phyloP scores from a whole-genome alignment of 1,284 basidiomycete genomes.

The Golubevia pallescens region DNA sequence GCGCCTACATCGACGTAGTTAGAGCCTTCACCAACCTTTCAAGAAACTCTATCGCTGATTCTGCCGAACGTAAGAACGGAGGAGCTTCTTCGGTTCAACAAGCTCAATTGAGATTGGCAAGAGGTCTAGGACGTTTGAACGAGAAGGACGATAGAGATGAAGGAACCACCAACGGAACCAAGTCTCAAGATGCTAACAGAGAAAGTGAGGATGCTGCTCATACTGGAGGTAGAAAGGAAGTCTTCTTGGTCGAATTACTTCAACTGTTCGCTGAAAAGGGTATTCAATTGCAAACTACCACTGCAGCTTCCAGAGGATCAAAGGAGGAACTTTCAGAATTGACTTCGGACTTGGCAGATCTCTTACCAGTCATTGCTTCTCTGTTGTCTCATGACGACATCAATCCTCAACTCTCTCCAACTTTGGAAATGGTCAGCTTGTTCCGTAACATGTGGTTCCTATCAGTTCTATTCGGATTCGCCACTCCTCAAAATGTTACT shows the following conservation, averaged over 20 bases:
- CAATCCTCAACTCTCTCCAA: slow-evolving; percentile 71
- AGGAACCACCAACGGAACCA: slow-evolving; percentile 85
- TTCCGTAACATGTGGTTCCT: slow-evolving; percentile 97
- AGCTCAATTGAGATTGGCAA: slow-evolving; percentile 39
- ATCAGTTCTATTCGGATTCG: slow-evolving; percentile 82
- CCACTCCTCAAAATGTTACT: slow-evolving; percentile 29
- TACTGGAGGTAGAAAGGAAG: slow-evolving; percentile 42
- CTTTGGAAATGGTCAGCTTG: slow-evolving; percentile 75
- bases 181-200: slow-evolving; percentile 75
- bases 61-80: slow-evolving; percentile 27
- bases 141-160: slow-evolving; percentile 57
- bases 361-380: slow-evolving; percentile 87
- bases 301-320: slow-evolving; percentile 66
- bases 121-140: slow-evolving; percentile 34
- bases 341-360: slow-evolving; percentile 51
- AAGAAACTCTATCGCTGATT: slow-evolving; percentile 69
- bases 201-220: slow-evolving; percentile 73
- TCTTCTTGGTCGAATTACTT: slow-evolving; percentile 83
- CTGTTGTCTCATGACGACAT: slow-evolving; percentile 80
- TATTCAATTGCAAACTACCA: slow-evolving; percentile 82
- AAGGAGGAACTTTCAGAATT: slow-evolving; percentile 48
- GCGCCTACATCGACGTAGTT: slow-evolving; percentile 83
- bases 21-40: slow-evolving; percentile 85
- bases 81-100: slow-evolving; percentile 30
- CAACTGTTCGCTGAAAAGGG: slow-evolving; percentile 89